These are phyloP conservation scores for Cichorium intybus DNA, from an alignment of 140 eudicot genomes.

Conservation along the genomic window DNA sequence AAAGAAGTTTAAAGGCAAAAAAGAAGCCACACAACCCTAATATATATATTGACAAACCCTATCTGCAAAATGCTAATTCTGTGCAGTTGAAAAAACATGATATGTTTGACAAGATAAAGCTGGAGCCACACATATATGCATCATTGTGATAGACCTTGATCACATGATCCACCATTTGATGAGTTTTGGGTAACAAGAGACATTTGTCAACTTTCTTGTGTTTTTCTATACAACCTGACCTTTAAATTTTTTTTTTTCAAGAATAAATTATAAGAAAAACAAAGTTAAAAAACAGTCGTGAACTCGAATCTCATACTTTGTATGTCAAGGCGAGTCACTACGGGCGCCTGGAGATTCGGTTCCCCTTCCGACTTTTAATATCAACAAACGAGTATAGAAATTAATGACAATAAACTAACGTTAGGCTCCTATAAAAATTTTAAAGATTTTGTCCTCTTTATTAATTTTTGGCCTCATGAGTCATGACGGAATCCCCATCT, in stretches of 20 bases:
- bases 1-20: slow-evolving; percentile 46
- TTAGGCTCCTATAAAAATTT: no score
- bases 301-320: not conserved
- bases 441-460: no score
- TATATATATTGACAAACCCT: slow-evolving; percentile 52
- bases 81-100: slow-evolving; percentile 23
- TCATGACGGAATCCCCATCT: no score
- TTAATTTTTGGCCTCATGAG: no score
- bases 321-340: not conserved
- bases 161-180: slow-evolving; percentile 39
- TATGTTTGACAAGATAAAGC: slow-evolving; percentile 23
- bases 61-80: slow-evolving; percentile 40
- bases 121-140: slow-evolving; percentile 48
- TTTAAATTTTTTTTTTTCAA: not conserved
- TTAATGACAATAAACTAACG: no score
- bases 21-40: slow-evolving; percentile 72
- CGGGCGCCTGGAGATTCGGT: not conserved
- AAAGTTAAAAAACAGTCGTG: not conserved
- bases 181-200: slow-evolving; percentile 19
- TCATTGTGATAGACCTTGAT: slow-evolving; percentile 32
- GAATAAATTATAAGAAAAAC: not conserved
- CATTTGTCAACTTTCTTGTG: slow-evolving; percentile 24
- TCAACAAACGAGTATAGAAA: no score
- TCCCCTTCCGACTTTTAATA: no score
- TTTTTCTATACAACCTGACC: slow-evolving; percentile 12